phyloP scores from a whole-genome alignment of 192 early-diverging fungal genomes.

The Coemansia sp. region DNA sequence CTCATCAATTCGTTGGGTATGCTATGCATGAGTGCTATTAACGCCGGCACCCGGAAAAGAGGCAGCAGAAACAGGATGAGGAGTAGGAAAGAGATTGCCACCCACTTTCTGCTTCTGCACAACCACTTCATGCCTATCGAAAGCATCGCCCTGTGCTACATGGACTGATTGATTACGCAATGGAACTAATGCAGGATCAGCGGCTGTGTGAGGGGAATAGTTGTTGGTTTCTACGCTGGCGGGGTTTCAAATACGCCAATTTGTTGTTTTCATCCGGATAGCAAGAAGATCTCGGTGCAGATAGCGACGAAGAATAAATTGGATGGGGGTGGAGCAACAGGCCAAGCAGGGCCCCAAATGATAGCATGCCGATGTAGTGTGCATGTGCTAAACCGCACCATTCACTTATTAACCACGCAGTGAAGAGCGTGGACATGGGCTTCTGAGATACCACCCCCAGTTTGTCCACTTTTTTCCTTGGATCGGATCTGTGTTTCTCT shows the following conservation, averaged over 20 bases:
- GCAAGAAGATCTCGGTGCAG: constrained; percentile 4
- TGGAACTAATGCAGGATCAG: constrained; percentile 9
- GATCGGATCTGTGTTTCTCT: neutral
- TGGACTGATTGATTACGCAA: constrained; percentile 10
- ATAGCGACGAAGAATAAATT: constrained; percentile 1
- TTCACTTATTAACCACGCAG: neutral
- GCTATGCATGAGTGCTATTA: constrained; percentile 9
- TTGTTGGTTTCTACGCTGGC: constrained; percentile 5
- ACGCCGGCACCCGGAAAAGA: constrained; percentile 6
- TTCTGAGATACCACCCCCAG: neutral
- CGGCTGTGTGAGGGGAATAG: neutral
- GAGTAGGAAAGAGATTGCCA: neutral
- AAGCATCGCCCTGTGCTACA: neutral
- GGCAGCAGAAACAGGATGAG: constrained; percentile 5
- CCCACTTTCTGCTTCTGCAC: neutral
- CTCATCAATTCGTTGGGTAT: constrained; percentile 6
- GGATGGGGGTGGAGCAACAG: constrained; percentile 1
- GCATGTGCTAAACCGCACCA: neutral
- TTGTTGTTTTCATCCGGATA: constrained; percentile 5
- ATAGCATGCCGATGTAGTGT: constrained; percentile 6
- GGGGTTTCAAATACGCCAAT: constrained; percentile 9
- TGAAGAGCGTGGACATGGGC: neutral
- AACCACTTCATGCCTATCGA: neutral
- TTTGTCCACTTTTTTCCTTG: neutral
- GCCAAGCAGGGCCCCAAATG: neutral